Base-by-base conservation (phyloP, 2,329 filamentous ascomycete species). In the Pezicula carpinea region DNA sequence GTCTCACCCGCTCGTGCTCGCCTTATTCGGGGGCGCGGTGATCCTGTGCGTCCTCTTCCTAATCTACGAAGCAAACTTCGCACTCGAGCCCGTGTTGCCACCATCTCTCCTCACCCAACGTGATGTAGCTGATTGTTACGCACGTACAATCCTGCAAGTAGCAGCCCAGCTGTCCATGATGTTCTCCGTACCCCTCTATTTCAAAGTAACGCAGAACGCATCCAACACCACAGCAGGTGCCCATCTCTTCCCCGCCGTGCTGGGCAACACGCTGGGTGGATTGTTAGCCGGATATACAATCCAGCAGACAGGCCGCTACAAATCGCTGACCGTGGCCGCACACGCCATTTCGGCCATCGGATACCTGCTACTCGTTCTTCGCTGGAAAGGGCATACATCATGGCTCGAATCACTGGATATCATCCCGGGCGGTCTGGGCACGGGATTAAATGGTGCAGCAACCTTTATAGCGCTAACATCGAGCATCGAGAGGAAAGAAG, bases 101-200 rank as follows among this genome's bases (percentile, higher is more conserved):
- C 63, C 87, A 1, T 64, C 68, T 4, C 63, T 86, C 0, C 66
- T 85, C 13, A 60, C 59, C 5, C 67, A 75, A 14, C 67, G 71
- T 38, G 76, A 79, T 43, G 73, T 80, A 0, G 64, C 80, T 4
- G 67, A 74, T 1, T 73, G 75, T 0, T 80, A 79, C 48, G 48
- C 75, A 0, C 75, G 82, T 32, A 69, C 72, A 18, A 66, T 68
- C 2, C 64, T 77, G 0, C 82, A 85, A 51, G 65, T 69, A 1
- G 71, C 73, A 1, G 77, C 80, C 0, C 85, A 88, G 56, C 62
- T 80, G 7, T 75, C 72, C 1, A 70, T 82, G 59, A 82, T 87
- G 77, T 83, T 81, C 45, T 74, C 76, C 0, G 75, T 87, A 0
- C 85, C 85, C 0, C 64, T 88, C 0, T 88, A 88, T 64, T 89